Base-by-base conservation (phyloP, 176 grass and related monocot species). In the Ensete ventricosum region DNA sequence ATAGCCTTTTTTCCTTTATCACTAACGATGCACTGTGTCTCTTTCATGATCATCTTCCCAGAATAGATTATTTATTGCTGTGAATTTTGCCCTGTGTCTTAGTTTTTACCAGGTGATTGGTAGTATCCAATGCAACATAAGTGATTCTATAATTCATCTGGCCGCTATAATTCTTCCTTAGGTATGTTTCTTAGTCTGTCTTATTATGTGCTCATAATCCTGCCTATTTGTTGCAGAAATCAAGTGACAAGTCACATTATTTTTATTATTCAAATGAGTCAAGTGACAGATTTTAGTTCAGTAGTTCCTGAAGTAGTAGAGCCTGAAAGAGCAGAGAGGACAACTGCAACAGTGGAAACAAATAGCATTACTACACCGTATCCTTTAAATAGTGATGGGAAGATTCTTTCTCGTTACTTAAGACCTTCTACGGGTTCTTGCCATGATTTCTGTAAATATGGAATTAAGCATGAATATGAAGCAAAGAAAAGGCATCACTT, bases 401-500 rank as follows among this genome's bases (percentile, higher is more conserved):
- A 54, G 50, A 21, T 50, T 17, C 71, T 55, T 73, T 27, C 71
- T 73, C 71, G 53, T 34, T 55, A 73, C 26, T 24, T 55, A 6
- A 43, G 34, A 43, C 34, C 34, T 43, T 43, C 34, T 43, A 17
- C 12, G 1, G 57, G 57, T 62, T 62, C 57, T 62, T 62, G 57
- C 57, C 57, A 62, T 21, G 57, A 62, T 62, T 17, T 17, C 57
- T 73, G 71, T 55, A 73, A 73, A 73, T 55, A 55, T 55, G 52
- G 71, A 9, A 4, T 55, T 27, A 73, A 73, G 24, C 52, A 54
- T 73, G 11, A 26, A 17, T 4, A 55, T 14, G 21, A 73, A 26
- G 52, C 26, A 55, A 27, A 82, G 77, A 91, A 89, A 78, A 58
- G 58, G 26, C 71, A 17, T 64, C 85, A 79, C 62, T 17, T 79